These are phyloP conservation scores for Xylariaceae sp. DNA, from an alignment of 2,329 filamentous ascomycete species.

Conservation along the genomic window DNA sequence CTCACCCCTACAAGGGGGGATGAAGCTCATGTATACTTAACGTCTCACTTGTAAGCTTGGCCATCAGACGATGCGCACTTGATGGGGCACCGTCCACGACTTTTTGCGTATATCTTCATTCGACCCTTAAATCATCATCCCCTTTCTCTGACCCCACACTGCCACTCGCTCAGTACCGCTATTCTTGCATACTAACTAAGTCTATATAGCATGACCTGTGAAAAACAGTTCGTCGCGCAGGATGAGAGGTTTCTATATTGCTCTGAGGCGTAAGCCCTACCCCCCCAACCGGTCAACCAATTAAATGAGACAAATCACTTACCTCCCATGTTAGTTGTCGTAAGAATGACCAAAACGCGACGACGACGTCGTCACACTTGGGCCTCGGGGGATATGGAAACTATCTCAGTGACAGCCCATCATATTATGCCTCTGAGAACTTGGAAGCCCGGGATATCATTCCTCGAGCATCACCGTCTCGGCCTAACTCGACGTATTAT, in stretches of 20 bases:
- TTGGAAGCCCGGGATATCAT: slow-evolving; percentile 57
- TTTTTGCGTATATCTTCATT: slow-evolving; percentile 15
- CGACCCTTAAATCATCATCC: slow-evolving; percentile 7
- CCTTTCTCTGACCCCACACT: slow-evolving; percentile 32
- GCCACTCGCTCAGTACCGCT: slow-evolving; percentile 11
- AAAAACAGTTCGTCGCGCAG: slow-evolving; percentile 58
- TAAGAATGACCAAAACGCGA: slow-evolving; percentile 43
- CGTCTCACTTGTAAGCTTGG: slow-evolving; percentile 21
- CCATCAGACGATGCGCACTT: slow-evolving; percentile 25
- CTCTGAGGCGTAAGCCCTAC: slow-evolving; percentile 51
- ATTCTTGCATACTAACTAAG: slow-evolving; percentile 26
- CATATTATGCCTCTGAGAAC: slow-evolving; percentile 41
- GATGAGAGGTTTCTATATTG: slow-evolving; percentile 57
- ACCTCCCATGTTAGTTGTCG: slow-evolving; percentile 42
- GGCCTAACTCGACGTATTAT: slow-evolving; percentile 50
- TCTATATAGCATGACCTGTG: slow-evolving; percentile 54
- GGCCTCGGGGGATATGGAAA: slow-evolving; percentile 30
- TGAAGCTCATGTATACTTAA: slow-evolving; percentile 18
- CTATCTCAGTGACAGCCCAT: slow-evolving; percentile 34
- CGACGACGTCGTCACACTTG: slow-evolving; percentile 27
- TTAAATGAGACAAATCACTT: slow-evolving; percentile 22
- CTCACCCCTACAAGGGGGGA: slow-evolving; percentile 2
- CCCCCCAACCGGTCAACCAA: slow-evolving; percentile 12
- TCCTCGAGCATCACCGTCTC: slow-evolving; percentile 57
- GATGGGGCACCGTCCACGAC: slow-evolving; percentile 18